Percentiles rank a stretch among this genome's conserved stretches.
Conservation (phyloP, 179 eudicot species). For the Beta corolliflora region DNA sequence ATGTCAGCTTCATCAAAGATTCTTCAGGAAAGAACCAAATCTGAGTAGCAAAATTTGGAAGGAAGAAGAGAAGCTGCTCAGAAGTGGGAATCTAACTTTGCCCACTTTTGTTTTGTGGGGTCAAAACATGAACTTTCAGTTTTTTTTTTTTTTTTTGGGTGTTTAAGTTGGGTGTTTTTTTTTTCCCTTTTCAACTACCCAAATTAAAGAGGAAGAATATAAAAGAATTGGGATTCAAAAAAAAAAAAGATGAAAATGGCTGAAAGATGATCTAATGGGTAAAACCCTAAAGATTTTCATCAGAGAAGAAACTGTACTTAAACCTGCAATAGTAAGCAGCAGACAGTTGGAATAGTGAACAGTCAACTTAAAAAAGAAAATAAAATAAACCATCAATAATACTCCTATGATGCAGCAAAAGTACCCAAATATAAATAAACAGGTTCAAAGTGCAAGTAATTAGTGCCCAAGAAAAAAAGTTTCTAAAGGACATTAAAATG, state of each 20-base stretch:
- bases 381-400: conserved; percentile 9
- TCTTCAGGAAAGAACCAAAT: conserved; percentile 47
- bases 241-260: conserved; percentile 27
- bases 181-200: neutral
- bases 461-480: conserved; percentile 13
- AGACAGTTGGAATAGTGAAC: conserved; percentile 50
- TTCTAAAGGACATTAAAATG: neutral
- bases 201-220: neutral
- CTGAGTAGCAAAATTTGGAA: conserved; percentile 36
- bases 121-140: neutral
- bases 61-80: conserved; percentile 6
- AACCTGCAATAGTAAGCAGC: conserved; percentile 41
- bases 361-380: conserved; percentile 12
- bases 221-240: neutral
- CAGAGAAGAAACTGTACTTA: conserved; percentile 35
- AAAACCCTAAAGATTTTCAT: conserved; percentile 26
- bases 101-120: conserved; percentile 37
- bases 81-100: conserved; percentile 39
- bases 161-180: no score
- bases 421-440: no score
- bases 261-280: conserved; percentile 30
- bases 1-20: conserved; percentile 58
- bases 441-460: conserved; percentile 27
- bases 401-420: conserved; percentile 24
- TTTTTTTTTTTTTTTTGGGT: no score